A percentile compares a stretch with the other conserved stretches of the same genome.
These are phyloP conservation scores for Dianthus caryophyllus DNA, from an alignment of 148 eudicot species.

Conservation along the genomic window DNA sequence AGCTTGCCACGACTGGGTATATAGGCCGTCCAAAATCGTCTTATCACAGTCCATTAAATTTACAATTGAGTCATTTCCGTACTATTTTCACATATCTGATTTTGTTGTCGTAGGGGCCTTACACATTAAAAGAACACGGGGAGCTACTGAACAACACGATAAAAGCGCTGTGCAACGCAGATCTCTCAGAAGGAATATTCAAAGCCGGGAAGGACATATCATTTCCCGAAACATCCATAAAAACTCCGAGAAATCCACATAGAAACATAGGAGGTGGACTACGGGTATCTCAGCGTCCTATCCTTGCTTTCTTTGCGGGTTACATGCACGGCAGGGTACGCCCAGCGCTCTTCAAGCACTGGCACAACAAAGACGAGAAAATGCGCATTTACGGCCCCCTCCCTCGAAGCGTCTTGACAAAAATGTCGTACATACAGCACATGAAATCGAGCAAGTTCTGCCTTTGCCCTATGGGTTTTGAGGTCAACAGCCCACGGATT, in stretches of 20 bases:
- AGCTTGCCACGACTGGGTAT: constrained; percentile 98
- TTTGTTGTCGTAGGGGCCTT: constrained; percentile 59
- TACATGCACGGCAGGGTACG: constrained; percentile 84
- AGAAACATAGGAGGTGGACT: constrained; percentile 64
- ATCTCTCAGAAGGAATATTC: constrained; percentile 73
- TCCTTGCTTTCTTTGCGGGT: constrained; percentile 92
- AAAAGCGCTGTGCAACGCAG: constrained; percentile 92
- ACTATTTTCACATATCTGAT: background rate
- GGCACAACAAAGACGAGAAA: constrained; percentile 58
- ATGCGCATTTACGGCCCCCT: constrained; percentile 71
- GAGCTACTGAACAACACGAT: constrained; percentile 63
- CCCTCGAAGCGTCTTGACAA: constrained; percentile 41
- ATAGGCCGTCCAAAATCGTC: constrained; percentile 10
- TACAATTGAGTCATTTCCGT: no score
- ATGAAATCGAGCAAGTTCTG: constrained; percentile 96
- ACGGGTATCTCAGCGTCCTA: constrained; percentile 72
- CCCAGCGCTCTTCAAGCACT: constrained; percentile 56
- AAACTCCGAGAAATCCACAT: constrained; percentile 48
- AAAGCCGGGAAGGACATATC: constrained; percentile 65
- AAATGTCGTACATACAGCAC: constrained; percentile 62
- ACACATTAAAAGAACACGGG: constrained; percentile 57
- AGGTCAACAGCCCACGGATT: constrained; percentile 92
- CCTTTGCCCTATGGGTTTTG: constrained; percentile 91
- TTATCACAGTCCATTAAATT: background rate
- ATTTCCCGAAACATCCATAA: constrained; percentile 79